Evolutionary conservation across 352 stramenopile genomes (phyloP), one percentile per base, ranked within the genome.

Genomic region (Globisporangium viniferum): DNA sequence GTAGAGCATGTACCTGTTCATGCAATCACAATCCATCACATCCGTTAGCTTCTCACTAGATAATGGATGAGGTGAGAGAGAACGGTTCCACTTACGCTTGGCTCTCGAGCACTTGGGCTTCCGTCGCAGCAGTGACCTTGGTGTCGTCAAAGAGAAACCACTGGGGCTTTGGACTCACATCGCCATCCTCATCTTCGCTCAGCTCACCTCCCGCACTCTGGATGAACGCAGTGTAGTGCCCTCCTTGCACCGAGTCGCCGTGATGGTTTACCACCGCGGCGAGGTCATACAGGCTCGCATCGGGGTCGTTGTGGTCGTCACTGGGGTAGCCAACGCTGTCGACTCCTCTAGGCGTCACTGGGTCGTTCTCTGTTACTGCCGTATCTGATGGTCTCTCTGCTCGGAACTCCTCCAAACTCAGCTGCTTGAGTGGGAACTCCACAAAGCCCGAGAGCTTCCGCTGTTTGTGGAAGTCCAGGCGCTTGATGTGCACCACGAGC

Each of bases 401-500:
- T 67, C 48, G 62, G 68, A 72, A 84, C 49, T 70, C 75, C 31
- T 70, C 80, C 53, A 90, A 78, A 44, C 80, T 73, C 29, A 80
- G 64, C 0, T 79, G 63, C 6, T 67, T 68, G 12, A 90, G 70
- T 1, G 84, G 84, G 51, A 92, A 92, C 33, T 71, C 48, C 5
- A 92, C 82, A 22, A 72, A 73, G n/a, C 78, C 66, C 31, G 64
- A 57, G 35, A 86, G 62, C 66, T 93, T 93, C 53, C 77, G 77
- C 61, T 90, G 81, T 18, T 78, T 78, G 64, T 82, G 80, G 41
- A 89, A 91, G 61, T 92, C 86, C 48, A 93, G 71, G 39, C 87
- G 87, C 39, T 89, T 86, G 35, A 95, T 80, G 55, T 95, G 87
- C 31, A 95, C 68, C 12, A 92, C 82, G 5, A 95, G 80, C 49